Evolutionary conservation across 2,329 filamentous ascomycete species (phyloP), one percentile per base, ranked within the genome.

Genomic region (Fusarium sp.): DNA sequence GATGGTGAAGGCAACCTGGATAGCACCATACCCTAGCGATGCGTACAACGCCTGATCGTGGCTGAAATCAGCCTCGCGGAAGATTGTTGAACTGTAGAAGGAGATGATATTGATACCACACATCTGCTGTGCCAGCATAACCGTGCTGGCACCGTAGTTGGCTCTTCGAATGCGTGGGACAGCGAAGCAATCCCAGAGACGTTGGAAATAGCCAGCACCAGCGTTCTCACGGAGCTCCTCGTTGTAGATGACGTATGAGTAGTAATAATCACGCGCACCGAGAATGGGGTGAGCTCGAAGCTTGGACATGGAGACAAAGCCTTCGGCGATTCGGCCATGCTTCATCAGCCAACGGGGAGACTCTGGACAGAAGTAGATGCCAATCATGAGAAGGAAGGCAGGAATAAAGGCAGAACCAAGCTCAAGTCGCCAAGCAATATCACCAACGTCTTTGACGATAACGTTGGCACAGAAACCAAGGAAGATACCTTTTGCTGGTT

Each of bases 111-210:
- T 92, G 78, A 91, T 80, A 26, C 77, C 85, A 71, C 88, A 91
- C 84, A 91, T 89, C 78, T 91, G 89, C 78, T 92, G 89, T 4
- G 88, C 88, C 76, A 91, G 88, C 92, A 97, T 97, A 74, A 96
- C 92, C 4, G 89, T 89, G 72, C 90, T 91, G 2, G 92, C 91
- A 12, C 92, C 93, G 46, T 91, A 83, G 16, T 89, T 94, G 13
- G 93, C 93, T 41, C 90, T 85, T 46, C 90, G 86, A 13, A 92
- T 82, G 59, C 91, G 85, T 1, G 91, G 89, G 53, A 92, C 84
- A 28, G 88, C 90, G 75, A 92, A 90, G 20, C 90, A 82, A 76
- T 92, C 86, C 30, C 81, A 75, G 60, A 88, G 85, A 18, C 87
- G 85, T 30, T 79, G 81, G 49, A 84, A 52, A 62, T 85, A 74